Percentiles rank a stretch among this genome's conserved stretches.
These are phyloP conservation scores for Monilinia fructicola DNA, from an alignment of 2,329 filamentous ascomycete genomes.

Conservation along the genomic window DNA sequence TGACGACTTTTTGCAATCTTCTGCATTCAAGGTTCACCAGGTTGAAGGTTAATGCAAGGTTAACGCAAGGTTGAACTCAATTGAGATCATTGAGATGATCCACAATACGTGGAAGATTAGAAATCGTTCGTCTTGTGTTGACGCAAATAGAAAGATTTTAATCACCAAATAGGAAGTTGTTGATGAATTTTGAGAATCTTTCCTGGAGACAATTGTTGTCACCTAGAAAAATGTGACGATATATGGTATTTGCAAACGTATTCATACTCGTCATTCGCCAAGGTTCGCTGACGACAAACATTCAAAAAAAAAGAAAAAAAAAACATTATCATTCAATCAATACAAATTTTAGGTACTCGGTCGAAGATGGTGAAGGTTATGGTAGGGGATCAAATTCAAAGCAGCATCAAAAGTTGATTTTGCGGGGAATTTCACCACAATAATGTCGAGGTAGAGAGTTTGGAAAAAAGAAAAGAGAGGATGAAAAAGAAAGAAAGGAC, in stretches of 20 bases:
- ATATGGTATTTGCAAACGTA: slow-evolving; percentile 11
- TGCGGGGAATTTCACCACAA: not conserved
- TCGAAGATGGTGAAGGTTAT: not conserved
- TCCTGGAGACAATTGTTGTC: not conserved
- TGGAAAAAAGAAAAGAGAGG: not conserved
- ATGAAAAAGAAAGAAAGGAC: not conserved
- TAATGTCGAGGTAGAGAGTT: too few species aligned
- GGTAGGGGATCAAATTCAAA: not conserved
- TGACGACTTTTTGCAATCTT: not conserved
- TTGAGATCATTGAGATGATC: not conserved
- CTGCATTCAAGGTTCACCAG: not conserved
- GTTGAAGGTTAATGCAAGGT: not conserved
- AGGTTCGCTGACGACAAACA: slow-evolving; percentile 11
- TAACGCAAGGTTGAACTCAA: not conserved
- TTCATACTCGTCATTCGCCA: slow-evolving; percentile 5
- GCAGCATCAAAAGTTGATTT: not conserved
- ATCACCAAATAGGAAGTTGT: not conserved
- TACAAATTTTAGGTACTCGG: not conserved
- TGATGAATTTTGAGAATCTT: not conserved
- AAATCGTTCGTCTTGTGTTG: not conserved
- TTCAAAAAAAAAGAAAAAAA: too few species aligned
- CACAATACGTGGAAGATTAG: not conserved
- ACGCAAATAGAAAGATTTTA: not conserved
- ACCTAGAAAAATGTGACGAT: slow-evolving; percentile 3
- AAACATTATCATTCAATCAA: too few species aligned